Evolutionary conservation across 257 asterid genomes (phyloP).

Genomic region (Ligustrum vulgare): DNA sequence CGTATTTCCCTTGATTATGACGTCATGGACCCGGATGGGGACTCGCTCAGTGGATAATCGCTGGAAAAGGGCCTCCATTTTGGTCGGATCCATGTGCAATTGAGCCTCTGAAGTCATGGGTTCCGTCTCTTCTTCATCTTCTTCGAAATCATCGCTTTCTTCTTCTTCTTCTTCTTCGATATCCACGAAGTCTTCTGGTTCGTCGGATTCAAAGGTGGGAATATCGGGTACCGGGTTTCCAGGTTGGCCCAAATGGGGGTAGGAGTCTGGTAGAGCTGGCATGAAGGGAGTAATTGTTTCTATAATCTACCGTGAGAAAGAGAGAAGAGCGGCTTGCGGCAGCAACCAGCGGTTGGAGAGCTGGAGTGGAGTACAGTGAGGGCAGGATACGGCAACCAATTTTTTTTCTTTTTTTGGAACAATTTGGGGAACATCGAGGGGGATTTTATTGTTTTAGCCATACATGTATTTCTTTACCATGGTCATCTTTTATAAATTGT

Average conservation of each 20-base stretch:
- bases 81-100: slow-evolving; percentile 43
- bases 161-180: slow-evolving; percentile 25
- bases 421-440: no score
- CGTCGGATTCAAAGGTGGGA: slow-evolving; percentile 11
- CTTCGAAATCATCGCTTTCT: slow-evolving; percentile 24
- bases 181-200: slow-evolving; percentile 33
- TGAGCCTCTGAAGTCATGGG: slow-evolving; percentile 42
- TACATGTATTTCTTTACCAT: no score
- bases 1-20: slow-evolving; percentile 77
- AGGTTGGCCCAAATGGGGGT: slow-evolving; percentile 12
- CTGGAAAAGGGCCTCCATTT: slow-evolving; percentile 53
- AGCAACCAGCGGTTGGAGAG: slow-evolving; percentile 17
- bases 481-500: no score
- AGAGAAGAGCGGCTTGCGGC: slow-evolving; percentile 2
- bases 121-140: slow-evolving; percentile 28
- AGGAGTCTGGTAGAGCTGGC: slow-evolving; percentile 29
- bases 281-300: slow-evolving; percentile 7
- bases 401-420: no score
- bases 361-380: not conserved
- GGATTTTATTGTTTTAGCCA: no score
- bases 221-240: slow-evolving; percentile 14
- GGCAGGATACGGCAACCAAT: not conserved
- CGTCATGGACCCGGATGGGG: slow-evolving; percentile 77
- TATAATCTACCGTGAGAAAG: not conserved
- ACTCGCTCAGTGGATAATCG: slow-evolving; percentile 69